These are phyloP conservation scores for Gynochthodes officinalis DNA, from an alignment of 257 asterid species.

Conservation along the genomic window DNA sequence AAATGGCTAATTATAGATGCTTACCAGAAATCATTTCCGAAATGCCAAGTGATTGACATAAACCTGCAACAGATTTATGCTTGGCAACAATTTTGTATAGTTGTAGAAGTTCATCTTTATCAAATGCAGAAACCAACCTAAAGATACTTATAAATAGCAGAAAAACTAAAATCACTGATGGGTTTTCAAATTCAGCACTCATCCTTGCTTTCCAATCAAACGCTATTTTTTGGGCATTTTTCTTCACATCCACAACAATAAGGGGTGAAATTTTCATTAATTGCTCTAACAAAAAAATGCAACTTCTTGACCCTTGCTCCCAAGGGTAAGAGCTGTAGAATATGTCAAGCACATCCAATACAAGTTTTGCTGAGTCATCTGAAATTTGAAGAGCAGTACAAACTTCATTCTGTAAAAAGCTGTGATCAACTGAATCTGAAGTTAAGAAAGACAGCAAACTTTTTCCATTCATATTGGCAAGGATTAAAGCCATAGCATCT, in stretches of 20 bases:
- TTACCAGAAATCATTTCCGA: conserved; percentile 10
- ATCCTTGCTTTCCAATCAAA: conserved; percentile 4
- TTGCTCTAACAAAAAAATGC: conserved; percentile 7
- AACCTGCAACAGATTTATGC: background rate
- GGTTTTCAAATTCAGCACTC: background rate
- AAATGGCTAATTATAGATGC: background rate
- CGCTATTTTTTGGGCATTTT: background rate
- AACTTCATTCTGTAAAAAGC: conserved; percentile 3
- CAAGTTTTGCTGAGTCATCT: conserved; percentile 6
- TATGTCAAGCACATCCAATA: background rate
- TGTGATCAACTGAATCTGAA: background rate
- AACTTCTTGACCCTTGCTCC: conserved; percentile 3
- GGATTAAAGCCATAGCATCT: conserved; percentile 22
- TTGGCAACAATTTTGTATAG: background rate
- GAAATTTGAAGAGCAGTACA: conserved; percentile 5
- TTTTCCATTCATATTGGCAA: conserved; percentile 28
- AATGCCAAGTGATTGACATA: background rate
- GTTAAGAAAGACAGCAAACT: conserved; percentile 12
- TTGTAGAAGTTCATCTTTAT: background rate
- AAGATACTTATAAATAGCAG: conserved; percentile 6
- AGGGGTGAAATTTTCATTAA: conserved; percentile 2
- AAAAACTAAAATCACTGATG: background rate
- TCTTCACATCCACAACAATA: background rate
- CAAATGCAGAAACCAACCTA: conserved; percentile 7
- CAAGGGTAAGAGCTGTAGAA: conserved; percentile 3